These are phyloP conservation scores for Amyloporia xantha DNA, from an alignment of 768 basidiomycete genomes.

Conservation along the genomic window DNA sequence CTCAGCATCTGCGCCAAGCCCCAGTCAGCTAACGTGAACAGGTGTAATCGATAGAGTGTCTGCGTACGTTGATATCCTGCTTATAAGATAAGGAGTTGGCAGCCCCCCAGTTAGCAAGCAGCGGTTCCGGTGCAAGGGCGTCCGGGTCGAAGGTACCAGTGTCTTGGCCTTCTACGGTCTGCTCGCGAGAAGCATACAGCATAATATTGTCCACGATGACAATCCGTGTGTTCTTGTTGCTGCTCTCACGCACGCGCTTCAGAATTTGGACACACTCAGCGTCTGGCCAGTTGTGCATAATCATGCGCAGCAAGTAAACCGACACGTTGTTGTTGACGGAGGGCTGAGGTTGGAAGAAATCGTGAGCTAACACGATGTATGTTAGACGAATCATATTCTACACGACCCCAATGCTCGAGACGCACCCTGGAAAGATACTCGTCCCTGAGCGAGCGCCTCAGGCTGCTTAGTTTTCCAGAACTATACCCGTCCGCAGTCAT, in stretches of 20 bases:
- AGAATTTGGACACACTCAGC: constrained; percentile 23
- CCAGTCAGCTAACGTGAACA: neutral
- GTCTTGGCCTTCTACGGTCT: constrained; percentile 10
- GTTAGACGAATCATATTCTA: neutral
- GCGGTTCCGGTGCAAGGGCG: constrained; percentile 15
- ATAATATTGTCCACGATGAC: constrained; percentile 22
- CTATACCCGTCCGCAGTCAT: neutral
- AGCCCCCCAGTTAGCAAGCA: constrained; percentile 20
- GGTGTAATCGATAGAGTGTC: neutral
- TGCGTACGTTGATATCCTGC: constrained; percentile 14
- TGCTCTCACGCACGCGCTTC: constrained; percentile 14
- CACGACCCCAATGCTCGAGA: neutral
- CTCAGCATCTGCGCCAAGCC: constrained; percentile 10
- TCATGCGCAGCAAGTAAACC: constrained; percentile 21
- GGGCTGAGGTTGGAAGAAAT: constrained; percentile 23
- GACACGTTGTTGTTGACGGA: constrained; percentile 21
- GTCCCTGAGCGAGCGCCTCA: constrained; percentile 14
- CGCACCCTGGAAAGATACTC: constrained; percentile 20
- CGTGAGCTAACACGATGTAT: constrained; percentile 12
- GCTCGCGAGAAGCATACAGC: constrained; percentile 18
- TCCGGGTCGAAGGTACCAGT: neutral
- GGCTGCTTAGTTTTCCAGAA: constrained; percentile 22
- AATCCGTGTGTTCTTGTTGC: constrained; percentile 21
- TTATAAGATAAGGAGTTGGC: constrained; percentile 11
- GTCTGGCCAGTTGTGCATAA: constrained; percentile 31